Evolutionary conservation across 345 rosid genomes (phyloP).

Genomic region (Eutrema yunnanense): DNA sequence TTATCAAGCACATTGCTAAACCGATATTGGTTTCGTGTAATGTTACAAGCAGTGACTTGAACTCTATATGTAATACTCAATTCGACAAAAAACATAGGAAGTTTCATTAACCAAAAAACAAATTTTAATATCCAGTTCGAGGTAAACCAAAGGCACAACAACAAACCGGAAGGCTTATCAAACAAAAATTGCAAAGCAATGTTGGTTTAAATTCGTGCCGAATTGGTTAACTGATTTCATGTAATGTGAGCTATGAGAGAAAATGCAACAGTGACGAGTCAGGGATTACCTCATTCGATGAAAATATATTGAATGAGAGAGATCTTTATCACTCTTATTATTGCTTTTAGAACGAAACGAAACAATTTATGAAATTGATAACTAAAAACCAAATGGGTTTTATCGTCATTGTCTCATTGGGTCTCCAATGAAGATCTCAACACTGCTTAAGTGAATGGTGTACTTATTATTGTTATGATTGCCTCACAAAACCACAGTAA

Average conservation of each 20-base stretch:
- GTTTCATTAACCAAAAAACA: not conserved
- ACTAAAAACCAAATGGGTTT: constrained; percentile 23
- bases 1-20: not conserved
- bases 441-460: constrained; percentile 21
- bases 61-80: not conserved
- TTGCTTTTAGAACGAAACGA: not conserved
- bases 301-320: not conserved
- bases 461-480: constrained; percentile 25
- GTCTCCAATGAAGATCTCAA: constrained; percentile 22
- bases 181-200: no score
- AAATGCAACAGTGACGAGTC: not conserved
- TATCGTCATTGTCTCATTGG: constrained; percentile 18
- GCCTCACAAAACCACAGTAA: constrained; percentile 28
- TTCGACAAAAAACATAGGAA: not conserved
- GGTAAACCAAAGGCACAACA: not conserved
- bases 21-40: not conserved
- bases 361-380: constrained; percentile 12
- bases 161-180: not conserved
- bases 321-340: constrained; percentile 14
- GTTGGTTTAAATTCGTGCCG: no score
- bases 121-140: not conserved
- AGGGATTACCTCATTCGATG: no score
- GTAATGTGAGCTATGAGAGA: not conserved
- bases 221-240: no score
- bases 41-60: not conserved